These are phyloP conservation scores for Pyrenula massariospora DNA, from an alignment of 495 filamentous ascomycete species.

Conservation along the genomic window DNA sequence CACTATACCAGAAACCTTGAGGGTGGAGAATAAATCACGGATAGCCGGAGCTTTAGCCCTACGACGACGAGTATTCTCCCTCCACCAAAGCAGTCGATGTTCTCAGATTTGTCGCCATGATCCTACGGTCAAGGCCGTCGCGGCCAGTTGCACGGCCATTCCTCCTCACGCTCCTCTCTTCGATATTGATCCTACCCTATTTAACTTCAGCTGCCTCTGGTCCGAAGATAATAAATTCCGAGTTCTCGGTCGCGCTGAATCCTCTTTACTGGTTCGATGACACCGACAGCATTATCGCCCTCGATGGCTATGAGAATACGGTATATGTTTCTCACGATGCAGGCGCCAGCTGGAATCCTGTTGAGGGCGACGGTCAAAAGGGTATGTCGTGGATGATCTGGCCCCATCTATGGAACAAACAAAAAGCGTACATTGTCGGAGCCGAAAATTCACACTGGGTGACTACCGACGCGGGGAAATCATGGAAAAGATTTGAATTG, in stretches of 20 bases:
- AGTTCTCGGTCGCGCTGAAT: neutral
- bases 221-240: conserved; percentile 29
- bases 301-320: conserved; percentile 38
- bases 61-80: too few species aligned
- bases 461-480: conserved; percentile 67
- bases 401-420: conserved; percentile 65
- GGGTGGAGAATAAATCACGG: too few species aligned
- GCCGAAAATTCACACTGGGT: conserved; percentile 57
- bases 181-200: neutral
- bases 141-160: neutral
- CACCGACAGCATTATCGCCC: conserved; percentile 63
- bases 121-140: neutral
- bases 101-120: neutral
- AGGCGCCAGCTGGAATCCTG: conserved; percentile 58
- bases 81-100: neutral
- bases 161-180: neutral
- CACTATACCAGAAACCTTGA: too few species aligned
- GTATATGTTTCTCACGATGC: conserved; percentile 67
- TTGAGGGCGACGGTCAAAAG: conserved; percentile 39
- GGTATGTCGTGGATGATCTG: conserved; percentile 46
- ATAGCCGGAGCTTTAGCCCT: too few species aligned
- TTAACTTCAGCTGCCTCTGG: conserved; percentile 4
- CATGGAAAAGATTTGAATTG: conserved; percentile 63
- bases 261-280: conserved; percentile 73
- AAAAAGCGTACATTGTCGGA: conserved; percentile 69